Evolutionary conservation across 2,329 filamentous ascomycete species (phyloP), one percentile per base, ranked within the genome.

Genomic region (Fonsecaea monophora): DNA sequence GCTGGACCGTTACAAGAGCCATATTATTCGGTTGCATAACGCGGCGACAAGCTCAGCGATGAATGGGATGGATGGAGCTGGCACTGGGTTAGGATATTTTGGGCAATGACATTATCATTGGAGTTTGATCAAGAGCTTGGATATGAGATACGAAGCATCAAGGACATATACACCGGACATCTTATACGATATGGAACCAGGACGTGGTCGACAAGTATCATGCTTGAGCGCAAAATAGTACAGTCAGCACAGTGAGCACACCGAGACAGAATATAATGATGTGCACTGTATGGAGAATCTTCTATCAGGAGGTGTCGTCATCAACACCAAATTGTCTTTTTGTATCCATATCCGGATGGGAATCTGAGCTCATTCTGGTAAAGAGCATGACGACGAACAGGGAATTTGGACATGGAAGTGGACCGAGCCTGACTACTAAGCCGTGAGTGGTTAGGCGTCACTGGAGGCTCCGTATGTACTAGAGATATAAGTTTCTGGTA

Each of bases 1-100:
- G 75, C 71, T 21, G 70, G 67, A 6, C 71, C 71, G 7, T 34
- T 70, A 32, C 65, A 66, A 34, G 68, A 70, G n/a, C 66, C 66
- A 34, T 70, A 64, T 65, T 68, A 68, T 65, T 59, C 62, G 7
- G 6, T 45, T 58, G 68, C 66, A 53, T 70, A 67, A 64, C 5
- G 37, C 18, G 45, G 9, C 3, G 50, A 50, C 18, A 10, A 25
- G 25, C 10, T 50, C 15, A 10, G 45, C 18, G 18, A 12, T 25
- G 18, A 25, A 25, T 25, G 18, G 45, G 9, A 1, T 25, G 25
- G 9, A 1, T 25, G 25, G 45, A 50, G 5, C n/a, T n/a, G 5
- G 9, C 12, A 18, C 13, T 9, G 2, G 53, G 25, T 13, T 35
- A 25, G 53, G 30, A 55, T 10, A 25, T 25, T 25, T 3, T 50